These are phyloP conservation scores for Zasmidium citrigriseum DNA, from an alignment of 2,329 filamentous ascomycete genomes.

Conservation along the genomic window DNA sequence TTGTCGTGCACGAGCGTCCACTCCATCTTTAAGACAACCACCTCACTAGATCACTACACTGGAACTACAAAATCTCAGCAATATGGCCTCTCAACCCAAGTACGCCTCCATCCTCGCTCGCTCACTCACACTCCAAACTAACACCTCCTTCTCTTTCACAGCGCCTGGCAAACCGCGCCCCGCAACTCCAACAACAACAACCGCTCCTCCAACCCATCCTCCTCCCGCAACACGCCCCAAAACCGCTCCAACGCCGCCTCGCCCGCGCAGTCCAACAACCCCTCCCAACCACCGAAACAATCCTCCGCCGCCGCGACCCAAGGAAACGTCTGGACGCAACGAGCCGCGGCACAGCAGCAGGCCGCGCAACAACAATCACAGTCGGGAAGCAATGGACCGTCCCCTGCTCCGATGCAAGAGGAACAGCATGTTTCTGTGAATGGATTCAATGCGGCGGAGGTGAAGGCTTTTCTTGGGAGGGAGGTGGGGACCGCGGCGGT, in stretches of 20 bases:
- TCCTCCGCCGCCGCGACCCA: slow-evolving; percentile 5
- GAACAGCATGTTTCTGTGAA: slow-evolving; percentile 31
- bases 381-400: slow-evolving; percentile 23
- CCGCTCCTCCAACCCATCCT: slow-evolving; percentile 11
- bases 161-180: slow-evolving; percentile 24
- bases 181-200: neutral
- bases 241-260: slow-evolving; percentile 32
- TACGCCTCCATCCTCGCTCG: neutral
- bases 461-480: slow-evolving; percentile 45
- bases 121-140: neutral
- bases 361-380: slow-evolving; percentile 7
- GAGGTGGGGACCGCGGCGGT: slow-evolving; percentile 34
- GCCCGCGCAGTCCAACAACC: slow-evolving; percentile 20
- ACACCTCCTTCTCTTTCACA: neutral
- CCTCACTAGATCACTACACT: too few species aligned
- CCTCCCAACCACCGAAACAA: slow-evolving; percentile 22
- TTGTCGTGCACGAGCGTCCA: too few species aligned
- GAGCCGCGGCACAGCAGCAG: slow-evolving; percentile 10
- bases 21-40: too few species aligned
- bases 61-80: too few species aligned
- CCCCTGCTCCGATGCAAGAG: slow-evolving; percentile 21
- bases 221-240: slow-evolving; percentile 32
- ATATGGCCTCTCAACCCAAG: slow-evolving; percentile 7
- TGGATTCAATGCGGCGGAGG: slow-evolving; percentile 47
- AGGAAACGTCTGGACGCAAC: slow-evolving; percentile 27